phyloP scores from a whole-genome alignment of 2,329 filamentous ascomycete genomes.

The Biscogniauxia marginata region DNA sequence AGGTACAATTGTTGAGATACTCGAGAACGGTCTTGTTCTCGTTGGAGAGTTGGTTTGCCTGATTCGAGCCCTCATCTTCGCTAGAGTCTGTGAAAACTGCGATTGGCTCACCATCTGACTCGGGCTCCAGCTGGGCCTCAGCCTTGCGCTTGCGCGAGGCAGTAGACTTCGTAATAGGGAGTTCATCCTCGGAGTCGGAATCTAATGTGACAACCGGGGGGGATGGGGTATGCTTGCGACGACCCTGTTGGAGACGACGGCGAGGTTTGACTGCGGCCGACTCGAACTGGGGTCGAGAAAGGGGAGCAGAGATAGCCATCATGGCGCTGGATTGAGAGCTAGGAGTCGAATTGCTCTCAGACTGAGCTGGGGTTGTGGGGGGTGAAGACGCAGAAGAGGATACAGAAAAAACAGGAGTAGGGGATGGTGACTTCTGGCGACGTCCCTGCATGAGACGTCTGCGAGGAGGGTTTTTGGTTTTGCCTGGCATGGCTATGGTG shows the following conservation, averaged over 20 bases:
- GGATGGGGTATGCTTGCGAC: slow-evolving; percentile 18
- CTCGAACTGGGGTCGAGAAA: slow-evolving; percentile 1
- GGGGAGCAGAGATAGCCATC: slow-evolving; percentile 1
- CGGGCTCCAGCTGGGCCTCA: slow-evolving; percentile 8
- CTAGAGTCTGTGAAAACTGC: slow-evolving; percentile 4
- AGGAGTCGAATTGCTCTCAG: slow-evolving; percentile 14
- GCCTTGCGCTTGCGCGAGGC: slow-evolving; percentile 26
- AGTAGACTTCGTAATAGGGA: neutral
- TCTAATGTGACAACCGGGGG: slow-evolving; percentile 13
- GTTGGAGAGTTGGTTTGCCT: neutral
- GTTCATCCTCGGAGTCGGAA: slow-evolving; percentile 17
- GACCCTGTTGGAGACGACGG: slow-evolving; percentile 26
- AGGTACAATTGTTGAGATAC: slow-evolving; percentile 79
- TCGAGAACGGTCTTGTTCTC: slow-evolving; percentile 58
- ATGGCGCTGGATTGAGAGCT: slow-evolving; percentile 1
- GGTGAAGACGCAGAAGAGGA: slow-evolving; percentile 32
- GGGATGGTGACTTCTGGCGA: slow-evolving; percentile 25
- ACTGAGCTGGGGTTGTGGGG: slow-evolving; percentile 27
- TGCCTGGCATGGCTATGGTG: slow-evolving; percentile 12
- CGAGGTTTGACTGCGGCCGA: slow-evolving; percentile 14
- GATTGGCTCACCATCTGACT: slow-evolving; percentile 6
- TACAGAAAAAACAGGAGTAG: slow-evolving; percentile 31
- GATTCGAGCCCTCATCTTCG: slow-evolving; percentile 2
- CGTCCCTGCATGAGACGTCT: slow-evolving; percentile 32
- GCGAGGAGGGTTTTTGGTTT: slow-evolving; percentile 19